These are phyloP conservation scores for Scutellaria baicalensis DNA, from an alignment of 257 asterid genomes.

Conservation along the genomic window DNA sequence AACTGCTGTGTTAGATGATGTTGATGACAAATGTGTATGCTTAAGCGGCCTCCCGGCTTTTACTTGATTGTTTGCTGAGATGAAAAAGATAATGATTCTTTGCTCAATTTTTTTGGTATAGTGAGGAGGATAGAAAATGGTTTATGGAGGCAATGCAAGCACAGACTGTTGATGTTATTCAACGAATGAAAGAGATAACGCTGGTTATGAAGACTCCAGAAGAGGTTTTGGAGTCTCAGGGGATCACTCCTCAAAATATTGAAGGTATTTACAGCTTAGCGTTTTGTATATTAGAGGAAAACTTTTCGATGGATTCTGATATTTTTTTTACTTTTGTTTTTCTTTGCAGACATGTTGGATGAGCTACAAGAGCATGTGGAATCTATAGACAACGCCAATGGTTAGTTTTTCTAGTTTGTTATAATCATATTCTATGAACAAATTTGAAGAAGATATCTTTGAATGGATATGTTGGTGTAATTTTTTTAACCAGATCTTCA, in stretches of 20 bases:
- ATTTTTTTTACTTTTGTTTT: not conserved
- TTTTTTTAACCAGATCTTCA: slow-evolving; percentile 53
- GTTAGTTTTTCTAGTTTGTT: slow-evolving; percentile 34
- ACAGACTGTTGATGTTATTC: slow-evolving; percentile 75
- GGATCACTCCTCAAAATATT: slow-evolving; percentile 71
- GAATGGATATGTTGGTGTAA: not conserved
- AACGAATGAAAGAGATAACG: slow-evolving; percentile 85
- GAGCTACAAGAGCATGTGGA: slow-evolving; percentile 96
- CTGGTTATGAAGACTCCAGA: slow-evolving; percentile 85
- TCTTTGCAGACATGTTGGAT: slow-evolving; percentile 64
- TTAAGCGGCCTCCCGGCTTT: not conserved
- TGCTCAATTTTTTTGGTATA: slow-evolving; percentile 8
- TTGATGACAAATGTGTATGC: not conserved
- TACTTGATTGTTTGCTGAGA: not conserved
- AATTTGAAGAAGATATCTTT: not conserved
- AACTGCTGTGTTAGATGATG: not conserved
- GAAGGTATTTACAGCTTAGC: slow-evolving; percentile 38
- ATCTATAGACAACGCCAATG: slow-evolving; percentile 89
- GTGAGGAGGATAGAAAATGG: slow-evolving; percentile 93
- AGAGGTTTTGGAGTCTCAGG: slow-evolving; percentile 75
- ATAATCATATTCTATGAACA: not conserved
- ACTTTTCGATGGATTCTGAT: not conserved
- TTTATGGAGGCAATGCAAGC: slow-evolving; percentile 96
- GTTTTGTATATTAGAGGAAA: not conserved
- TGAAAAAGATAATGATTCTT: not conserved